Conservation (phyloP, 805 yeast species). For the Candida bentonensis region DNA sequence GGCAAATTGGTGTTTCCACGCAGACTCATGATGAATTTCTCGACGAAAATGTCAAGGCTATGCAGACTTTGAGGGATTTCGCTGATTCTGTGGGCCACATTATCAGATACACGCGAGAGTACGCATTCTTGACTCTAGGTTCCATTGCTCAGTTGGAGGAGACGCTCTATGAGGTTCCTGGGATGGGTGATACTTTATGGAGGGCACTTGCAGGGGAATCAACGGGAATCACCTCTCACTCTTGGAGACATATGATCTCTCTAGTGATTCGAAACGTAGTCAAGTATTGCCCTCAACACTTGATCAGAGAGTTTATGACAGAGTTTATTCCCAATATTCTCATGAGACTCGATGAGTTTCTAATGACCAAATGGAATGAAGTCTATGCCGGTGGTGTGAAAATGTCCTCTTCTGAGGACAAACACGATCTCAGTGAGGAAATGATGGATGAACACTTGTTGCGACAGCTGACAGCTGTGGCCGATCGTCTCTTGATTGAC, state of each 20-base stretch:
- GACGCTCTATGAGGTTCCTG: slow-evolving; percentile 75
- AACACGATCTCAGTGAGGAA: slow-evolving; percentile 81
- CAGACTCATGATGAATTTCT: slow-evolving; percentile 89
- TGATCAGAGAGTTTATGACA: slow-evolving; percentile 54
- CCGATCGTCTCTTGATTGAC: slow-evolving; percentile 75
- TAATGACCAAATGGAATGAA: slow-evolving; percentile 63
- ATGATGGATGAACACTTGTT: slow-evolving; percentile 96
- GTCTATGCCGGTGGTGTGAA: slow-evolving; percentile 36
- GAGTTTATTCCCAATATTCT: slow-evolving; percentile 69
- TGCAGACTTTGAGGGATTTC: slow-evolving; percentile 86
- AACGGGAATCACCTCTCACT: slow-evolving; percentile 81
- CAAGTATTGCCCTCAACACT: slow-evolving; percentile 71
- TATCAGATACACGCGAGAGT: slow-evolving; percentile 88
- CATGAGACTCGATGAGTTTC: slow-evolving; percentile 54
- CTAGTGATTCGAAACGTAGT: slow-evolving; percentile 76
- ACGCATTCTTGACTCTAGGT: slow-evolving; percentile 80
- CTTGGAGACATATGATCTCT: slow-evolving; percentile 95
- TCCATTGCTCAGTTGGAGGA: slow-evolving; percentile 83
- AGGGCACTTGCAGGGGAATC: slow-evolving; percentile 74
- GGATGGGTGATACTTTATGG: slow-evolving; percentile 64
- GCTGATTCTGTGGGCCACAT: slow-evolving; percentile 97
- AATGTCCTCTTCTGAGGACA: slow-evolving; percentile 31
- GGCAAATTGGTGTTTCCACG: slow-evolving; percentile 97
- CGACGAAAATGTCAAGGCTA: slow-evolving; percentile 87
- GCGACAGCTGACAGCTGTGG: slow-evolving; percentile 85